Base-by-base conservation (phyloP, 1,284 basidiomycete genomes). In the Cutaneotrichosporon mucoides region DNA sequence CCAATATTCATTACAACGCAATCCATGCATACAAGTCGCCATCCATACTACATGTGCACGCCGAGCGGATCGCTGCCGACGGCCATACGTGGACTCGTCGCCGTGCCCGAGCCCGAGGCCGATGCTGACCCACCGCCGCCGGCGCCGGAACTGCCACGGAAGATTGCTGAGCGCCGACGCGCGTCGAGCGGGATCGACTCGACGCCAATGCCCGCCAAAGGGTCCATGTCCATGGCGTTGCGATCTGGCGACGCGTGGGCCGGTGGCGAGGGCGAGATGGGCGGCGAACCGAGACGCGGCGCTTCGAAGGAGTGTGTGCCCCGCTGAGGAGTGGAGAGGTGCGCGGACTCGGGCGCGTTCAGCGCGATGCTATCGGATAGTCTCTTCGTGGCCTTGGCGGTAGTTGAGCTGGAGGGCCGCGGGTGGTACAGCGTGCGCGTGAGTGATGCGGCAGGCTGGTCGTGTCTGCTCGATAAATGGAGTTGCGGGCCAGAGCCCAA, bases 41-140 rank as follows among this genome's bases (percentile, higher is more conserved):
- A n/a, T n/a, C n/a, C n/a, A n/a, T 37, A 34, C 37, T 48, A 52
- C 24, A 15, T 38, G 49, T 51, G 49, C 49, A 48, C 61, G 12
- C 61, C 61, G 10, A 63, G 58, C 43, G 61, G 61, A 52, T 63
- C 61, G 3, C 49, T 40, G 50, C 58, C 55, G 57, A 48, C 58
- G 44, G 59, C 49, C 49, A 51, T 41, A 10, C 53, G 53, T 15
- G 52, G 48, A 35, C 52, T 42, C 50, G 52, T 50, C 12, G 34
- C 38, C 47, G 53, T 42, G 43, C 36, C 52, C 56, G 57, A 49
- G 24, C 38, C 45, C 38, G 57, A 47, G 36, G 15, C 49, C 43
- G 43, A 44, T 34, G 41, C 46, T 35, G 53, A 46, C 16, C 15
- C 16, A 45, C 44, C 15, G 5, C 13, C 40, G 33, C 51, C 34